Base-by-base conservation (phyloP, 2,329 filamentous ascomycete species). In the Xylariaceae sp. region DNA sequence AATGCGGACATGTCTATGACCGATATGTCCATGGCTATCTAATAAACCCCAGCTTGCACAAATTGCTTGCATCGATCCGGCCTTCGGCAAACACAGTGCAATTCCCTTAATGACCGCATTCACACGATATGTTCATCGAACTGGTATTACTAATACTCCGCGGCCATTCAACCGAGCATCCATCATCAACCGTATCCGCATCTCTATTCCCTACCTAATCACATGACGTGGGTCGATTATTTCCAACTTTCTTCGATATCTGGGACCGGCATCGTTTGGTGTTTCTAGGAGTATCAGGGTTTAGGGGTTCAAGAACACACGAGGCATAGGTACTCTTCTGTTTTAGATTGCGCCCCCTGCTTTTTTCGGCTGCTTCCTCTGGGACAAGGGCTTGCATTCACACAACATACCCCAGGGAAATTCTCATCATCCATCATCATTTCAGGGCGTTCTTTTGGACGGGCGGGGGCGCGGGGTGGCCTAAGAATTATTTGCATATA, bases 11-110 rank as follows among this genome's bases (percentile, higher is more conserved):
- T 67, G 52, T 21, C 60, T 6, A 47, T 62, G 48, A 55, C 52
- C 37, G 66, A 68, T 45, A 60, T 65, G 44, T 29, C 64, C 16
- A 66, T 65, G 66, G 54, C 45, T 49, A 65, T 69, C 56, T 68
- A 56, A 56, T 43, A n/a, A 54, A 44, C 29, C n/a, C 42, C 45
- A 32, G 40, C 46, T 40, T 42, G 45, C 48, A 56, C 48, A 47
- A 19, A 43, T 32, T 52, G 32, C 14, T 7, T n/a, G n/a, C n/a
- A 43, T 20, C n/a, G 32, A 49, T 37, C 16, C 3, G 20, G 43
- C 21, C 16, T 44, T 44, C 20, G 14, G 9, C 21, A 37, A 7
- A 37, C 32, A 14, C 14, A 26, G 23, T 10, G 14, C 32, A 37
- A 37, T 37, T 12, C 26, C n/a, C 19, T 47, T 47, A 18, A 32